Percentiles rank a stretch among this genome's conserved stretches.
Evolutionary conservation across 2,329 filamentous ascomycete genomes (phyloP).

Genomic region (Endoconidiophora laricicola): DNA sequence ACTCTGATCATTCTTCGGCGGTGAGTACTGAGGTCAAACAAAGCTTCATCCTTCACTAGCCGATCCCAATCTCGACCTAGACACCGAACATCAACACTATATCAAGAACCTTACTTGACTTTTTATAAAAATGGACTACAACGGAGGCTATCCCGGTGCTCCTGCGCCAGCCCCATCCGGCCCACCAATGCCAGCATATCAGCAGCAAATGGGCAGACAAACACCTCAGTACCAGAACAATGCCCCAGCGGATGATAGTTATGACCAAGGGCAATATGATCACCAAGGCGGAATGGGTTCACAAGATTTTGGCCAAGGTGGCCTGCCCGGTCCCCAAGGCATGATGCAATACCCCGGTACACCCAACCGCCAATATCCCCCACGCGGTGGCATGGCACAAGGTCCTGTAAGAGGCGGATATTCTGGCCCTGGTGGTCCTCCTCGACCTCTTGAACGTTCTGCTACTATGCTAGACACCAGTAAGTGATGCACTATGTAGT

Average conservation of each 20-base stretch:
- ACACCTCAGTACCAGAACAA: conserved; percentile 33
- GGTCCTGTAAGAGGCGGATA: conserved; percentile 10
- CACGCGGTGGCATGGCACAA: conserved; percentile 17
- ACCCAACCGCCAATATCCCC: conserved; percentile 24
- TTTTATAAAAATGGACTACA: conserved; percentile 4
- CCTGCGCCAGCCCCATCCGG: conserved; percentile 3
- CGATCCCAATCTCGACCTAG: no score
- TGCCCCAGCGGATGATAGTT: conserved; percentile 29
- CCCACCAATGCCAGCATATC: conserved; percentile 1
- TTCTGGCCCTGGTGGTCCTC: conserved; percentile 3
- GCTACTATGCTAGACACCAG: conserved; percentile 13
- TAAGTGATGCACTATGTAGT: not conserved
- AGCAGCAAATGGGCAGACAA: conserved; percentile 18
- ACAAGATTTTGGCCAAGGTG: conserved; percentile 25
- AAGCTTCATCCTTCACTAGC: no score
- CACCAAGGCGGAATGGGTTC: conserved; percentile 22
- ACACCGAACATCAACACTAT: not conserved
- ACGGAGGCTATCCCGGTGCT: conserved; percentile 9
- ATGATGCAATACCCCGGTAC: conserved; percentile 26
- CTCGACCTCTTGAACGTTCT: conserved; percentile 3
- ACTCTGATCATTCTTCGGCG: no score
- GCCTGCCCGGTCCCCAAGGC: conserved; percentile 22
- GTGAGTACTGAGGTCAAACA: no score
- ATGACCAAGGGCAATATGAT: conserved; percentile 26
- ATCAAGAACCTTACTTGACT: not conserved